phyloP scores from a whole-genome alignment of 108 stramenopile genomes.

The Pseudonitzschia multiseries region DNA sequence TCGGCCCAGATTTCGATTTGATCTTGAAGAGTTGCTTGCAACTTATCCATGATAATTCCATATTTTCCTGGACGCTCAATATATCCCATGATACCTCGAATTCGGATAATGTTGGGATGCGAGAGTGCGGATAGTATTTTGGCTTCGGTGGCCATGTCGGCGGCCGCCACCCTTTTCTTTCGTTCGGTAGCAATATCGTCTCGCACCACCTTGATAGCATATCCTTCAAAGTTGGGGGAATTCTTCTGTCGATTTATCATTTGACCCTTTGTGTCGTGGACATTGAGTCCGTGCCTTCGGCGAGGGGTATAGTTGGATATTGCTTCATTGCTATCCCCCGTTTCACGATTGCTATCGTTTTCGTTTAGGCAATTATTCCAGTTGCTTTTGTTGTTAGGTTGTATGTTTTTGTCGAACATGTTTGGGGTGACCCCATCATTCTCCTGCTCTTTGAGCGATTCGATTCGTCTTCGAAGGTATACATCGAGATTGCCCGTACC shows the following conservation, averaged over 20 bases:
- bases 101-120: constrained; percentile 62
- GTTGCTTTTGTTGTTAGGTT: neutral
- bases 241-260: constrained; percentile 4
- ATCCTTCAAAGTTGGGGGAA: constrained; percentile 24
- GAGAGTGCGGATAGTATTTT: constrained; percentile 52
- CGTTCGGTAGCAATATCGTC: constrained; percentile 2
- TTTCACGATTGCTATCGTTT: neutral
- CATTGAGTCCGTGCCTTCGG: neutral
- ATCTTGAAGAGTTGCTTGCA: constrained; percentile 49
- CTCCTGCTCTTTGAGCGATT: neutral
- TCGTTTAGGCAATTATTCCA: neutral
- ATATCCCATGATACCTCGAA: constrained; percentile 51
- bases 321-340: neutral
- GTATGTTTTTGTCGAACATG: neutral
- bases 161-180: constrained; percentile 27
- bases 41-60: constrained; percentile 56
- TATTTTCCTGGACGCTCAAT: constrained; percentile 42
- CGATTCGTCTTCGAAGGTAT: neutral
- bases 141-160: constrained; percentile 61
- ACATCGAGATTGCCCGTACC: neutral
- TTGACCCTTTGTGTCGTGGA: neutral
- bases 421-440: neutral
- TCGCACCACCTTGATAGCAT: constrained; percentile 51
- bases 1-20: constrained; percentile 53
- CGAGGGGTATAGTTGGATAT: neutral